phyloP scores from a whole-genome alignment of 2,329 filamentous ascomycete genomes.

The Lizonia empirigonia region DNA sequence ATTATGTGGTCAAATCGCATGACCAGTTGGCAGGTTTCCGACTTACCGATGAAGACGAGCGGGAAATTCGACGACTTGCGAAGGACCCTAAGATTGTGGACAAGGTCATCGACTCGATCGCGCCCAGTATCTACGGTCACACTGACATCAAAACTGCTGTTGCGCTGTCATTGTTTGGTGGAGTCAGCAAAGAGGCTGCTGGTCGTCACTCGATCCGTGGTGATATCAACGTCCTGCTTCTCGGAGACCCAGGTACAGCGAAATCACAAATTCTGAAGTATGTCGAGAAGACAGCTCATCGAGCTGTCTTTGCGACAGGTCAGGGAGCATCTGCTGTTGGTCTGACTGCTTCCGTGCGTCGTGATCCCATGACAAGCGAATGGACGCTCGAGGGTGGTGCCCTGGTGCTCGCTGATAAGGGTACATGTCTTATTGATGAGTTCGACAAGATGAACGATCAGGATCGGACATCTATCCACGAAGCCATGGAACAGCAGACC shows the following conservation, averaged over 20 bases:
- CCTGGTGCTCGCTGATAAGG: slow-evolving; percentile 90
- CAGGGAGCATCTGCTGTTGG: slow-evolving; percentile 97
- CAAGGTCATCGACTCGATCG: slow-evolving; percentile 90
- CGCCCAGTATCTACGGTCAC: slow-evolving; percentile 96
- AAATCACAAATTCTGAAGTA: slow-evolving; percentile 98
- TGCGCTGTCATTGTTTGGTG: slow-evolving; percentile 90
- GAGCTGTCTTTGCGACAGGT: slow-evolving; percentile 95
- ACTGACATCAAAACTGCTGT: slow-evolving; percentile 97
- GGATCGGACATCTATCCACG: slow-evolving; percentile 96
- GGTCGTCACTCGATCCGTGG: slow-evolving; percentile 90
- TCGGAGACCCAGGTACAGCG: slow-evolving; percentile 95
- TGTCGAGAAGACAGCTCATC: slow-evolving; percentile 94
- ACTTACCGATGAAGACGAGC: slow-evolving; percentile 93
- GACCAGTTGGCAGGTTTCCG: slow-evolving; percentile 97
- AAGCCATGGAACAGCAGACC: slow-evolving; percentile 99
- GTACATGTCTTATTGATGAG: slow-evolving; percentile 95
- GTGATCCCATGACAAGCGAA: slow-evolving; percentile 92
- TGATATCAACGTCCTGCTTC: slow-evolving; percentile 95
- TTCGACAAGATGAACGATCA: slow-evolving; percentile 99
- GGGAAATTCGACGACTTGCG: slow-evolving; percentile 83
- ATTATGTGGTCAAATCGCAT: slow-evolving; percentile 95
- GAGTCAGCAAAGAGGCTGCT: slow-evolving; percentile 87
- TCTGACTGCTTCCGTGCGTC: slow-evolving; percentile 94
- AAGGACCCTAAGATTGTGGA: slow-evolving; percentile 91
- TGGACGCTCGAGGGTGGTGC: slow-evolving; percentile 98